Evolutionary conservation across 768 basidiomycete species (phyloP).

Genomic region (Suillus discolor): DNA sequence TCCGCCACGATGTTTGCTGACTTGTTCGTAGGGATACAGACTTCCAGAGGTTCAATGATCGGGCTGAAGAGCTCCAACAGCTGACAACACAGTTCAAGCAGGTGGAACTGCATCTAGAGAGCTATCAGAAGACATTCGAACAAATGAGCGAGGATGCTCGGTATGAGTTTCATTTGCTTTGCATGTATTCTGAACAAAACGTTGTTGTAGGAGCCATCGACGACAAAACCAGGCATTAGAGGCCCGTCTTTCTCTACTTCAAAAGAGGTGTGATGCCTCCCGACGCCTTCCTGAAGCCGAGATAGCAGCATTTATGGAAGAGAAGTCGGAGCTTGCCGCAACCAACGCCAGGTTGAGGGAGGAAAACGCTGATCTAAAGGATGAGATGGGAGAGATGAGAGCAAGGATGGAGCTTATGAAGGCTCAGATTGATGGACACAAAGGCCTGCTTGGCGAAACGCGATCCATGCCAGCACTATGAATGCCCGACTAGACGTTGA

Average conservation of each 20-base stretch:
- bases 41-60: constrained; percentile 68
- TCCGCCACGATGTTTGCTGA: constrained; percentile 13
- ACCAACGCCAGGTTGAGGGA: constrained; percentile 57
- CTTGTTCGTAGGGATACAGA: constrained; percentile 63
- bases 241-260: constrained; percentile 50
- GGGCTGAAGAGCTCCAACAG: constrained; percentile 56
- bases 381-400: constrained; percentile 65
- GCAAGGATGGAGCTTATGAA: constrained; percentile 73
- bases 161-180: constrained; percentile 38
- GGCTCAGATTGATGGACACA: constrained; percentile 52
- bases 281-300: constrained; percentile 40
- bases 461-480: constrained; percentile 40
- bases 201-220: constrained; percentile 48
- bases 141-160: constrained; percentile 60
- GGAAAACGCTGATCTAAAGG: constrained; percentile 56
- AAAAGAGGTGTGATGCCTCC: constrained; percentile 42
- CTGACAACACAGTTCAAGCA: constrained; percentile 64
- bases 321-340: constrained; percentile 48
- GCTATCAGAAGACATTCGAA: constrained; percentile 53
- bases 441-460: constrained; percentile 47
- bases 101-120: constrained; percentile 65
- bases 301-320: constrained; percentile 46
- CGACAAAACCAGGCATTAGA: constrained; percentile 66
- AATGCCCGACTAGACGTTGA: not conserved
- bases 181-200: not conserved